Conservation (phyloP, 257 asterid species). For the Voacanga thouarsii region DNA sequence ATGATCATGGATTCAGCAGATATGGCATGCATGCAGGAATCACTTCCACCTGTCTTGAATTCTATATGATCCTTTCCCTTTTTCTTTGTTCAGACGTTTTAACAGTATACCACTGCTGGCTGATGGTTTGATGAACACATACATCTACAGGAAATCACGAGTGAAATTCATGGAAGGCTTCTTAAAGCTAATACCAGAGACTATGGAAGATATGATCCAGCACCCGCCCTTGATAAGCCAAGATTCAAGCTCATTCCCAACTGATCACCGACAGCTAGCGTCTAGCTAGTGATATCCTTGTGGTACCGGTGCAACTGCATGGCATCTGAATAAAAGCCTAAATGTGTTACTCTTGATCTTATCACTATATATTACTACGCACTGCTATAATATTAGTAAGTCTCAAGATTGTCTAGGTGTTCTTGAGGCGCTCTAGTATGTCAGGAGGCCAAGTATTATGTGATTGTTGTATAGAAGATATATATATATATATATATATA, state of each 20-base stretch:
- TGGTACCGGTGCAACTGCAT: background rate
- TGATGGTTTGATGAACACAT: too few species aligned
- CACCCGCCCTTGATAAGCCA: slow-evolving; percentile 69
- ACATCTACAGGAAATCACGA: background rate
- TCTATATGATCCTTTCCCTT: too few species aligned
- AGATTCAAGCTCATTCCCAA: slow-evolving; percentile 75
- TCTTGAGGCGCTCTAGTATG: background rate
- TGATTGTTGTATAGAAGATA: background rate
- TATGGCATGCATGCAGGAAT: too few species aligned
- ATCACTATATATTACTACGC: background rate
- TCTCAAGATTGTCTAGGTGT: background rate
- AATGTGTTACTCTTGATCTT: background rate
- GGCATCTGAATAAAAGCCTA: background rate
- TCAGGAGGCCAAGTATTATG: background rate
- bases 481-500: too few species aligned
- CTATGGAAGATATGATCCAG: slow-evolving; percentile 71
- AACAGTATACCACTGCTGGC: too few species aligned
- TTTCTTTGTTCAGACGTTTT: too few species aligned
- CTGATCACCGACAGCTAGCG: slow-evolving; percentile 24
- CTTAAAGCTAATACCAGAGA: slow-evolving; percentile 62
- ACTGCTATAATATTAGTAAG: background rate
- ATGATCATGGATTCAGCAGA: background rate
- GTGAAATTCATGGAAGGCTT: slow-evolving; percentile 44
- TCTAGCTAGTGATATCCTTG: background rate
- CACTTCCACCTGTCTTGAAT: background rate